Percentiles rank a stretch among this genome's conserved stretches.
phyloP scores from a whole-genome alignment of 345 rosid species.

The Sisymbrium altissimum region DNA sequence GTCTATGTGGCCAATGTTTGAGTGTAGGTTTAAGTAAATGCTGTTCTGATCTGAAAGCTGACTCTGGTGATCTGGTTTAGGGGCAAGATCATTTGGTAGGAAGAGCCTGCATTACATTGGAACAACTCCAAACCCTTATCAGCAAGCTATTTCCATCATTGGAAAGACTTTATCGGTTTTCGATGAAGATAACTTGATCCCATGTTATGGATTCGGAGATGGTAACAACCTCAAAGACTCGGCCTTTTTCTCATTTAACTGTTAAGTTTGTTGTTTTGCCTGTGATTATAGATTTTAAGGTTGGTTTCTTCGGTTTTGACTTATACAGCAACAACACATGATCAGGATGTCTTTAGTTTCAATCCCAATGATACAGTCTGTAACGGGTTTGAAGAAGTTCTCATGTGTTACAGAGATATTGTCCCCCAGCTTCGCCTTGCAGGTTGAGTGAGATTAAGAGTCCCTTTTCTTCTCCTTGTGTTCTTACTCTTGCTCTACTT shows the following conservation, averaged over 20 bases:
- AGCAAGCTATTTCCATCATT: slow-evolving; percentile 81
- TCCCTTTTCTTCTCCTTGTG: not conserved
- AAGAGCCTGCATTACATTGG: slow-evolving; percentile 69
- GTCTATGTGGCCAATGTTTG: not conserved
- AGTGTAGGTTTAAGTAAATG: not conserved
- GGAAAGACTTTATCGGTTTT: slow-evolving; percentile 75
- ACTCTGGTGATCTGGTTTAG: slow-evolving; percentile 33
- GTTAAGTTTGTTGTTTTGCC: not conserved
- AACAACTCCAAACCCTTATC: slow-evolving; percentile 69
- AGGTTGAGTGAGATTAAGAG: slow-evolving; percentile 37
- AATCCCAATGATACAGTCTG: slow-evolving; percentile 57
- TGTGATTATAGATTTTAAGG: slow-evolving; percentile 16
- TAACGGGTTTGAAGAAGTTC: slow-evolving; percentile 87
- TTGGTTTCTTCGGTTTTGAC: not conserved
- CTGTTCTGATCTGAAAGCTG: not conserved
- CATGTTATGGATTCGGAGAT: slow-evolving; percentile 84
- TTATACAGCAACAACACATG: slow-evolving; percentile 83
- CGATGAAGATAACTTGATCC: slow-evolving; percentile 84
- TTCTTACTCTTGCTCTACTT: slow-evolving; percentile 6
- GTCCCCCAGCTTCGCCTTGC: slow-evolving; percentile 81
- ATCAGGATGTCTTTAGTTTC: slow-evolving; percentile 91
- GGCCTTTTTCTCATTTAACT: not conserved
- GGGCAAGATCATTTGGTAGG: slow-evolving; percentile 69
- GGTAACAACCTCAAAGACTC: slow-evolving; percentile 31
- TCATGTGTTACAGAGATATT: slow-evolving; percentile 67